Percentiles rank a stretch among this genome's conserved stretches.
These are phyloP conservation scores for Tolypocladium album DNA, from an alignment of 2,329 filamentous ascomycete species.

Conservation along the genomic window DNA sequence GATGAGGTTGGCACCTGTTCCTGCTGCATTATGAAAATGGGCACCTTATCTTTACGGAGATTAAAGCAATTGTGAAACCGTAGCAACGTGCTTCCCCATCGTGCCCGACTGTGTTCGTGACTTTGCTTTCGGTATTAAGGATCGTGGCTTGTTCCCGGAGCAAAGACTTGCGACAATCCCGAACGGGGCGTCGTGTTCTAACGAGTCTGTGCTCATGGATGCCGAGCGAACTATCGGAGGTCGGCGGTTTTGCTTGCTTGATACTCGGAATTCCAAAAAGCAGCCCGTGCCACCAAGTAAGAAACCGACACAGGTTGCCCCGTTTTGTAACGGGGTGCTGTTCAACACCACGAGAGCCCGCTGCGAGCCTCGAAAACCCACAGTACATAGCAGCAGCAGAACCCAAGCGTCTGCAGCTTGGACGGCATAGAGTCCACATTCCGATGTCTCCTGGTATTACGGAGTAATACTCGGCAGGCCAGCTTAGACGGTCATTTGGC, in stretches of 20 bases:
- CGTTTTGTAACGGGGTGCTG: not conserved
- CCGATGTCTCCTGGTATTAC: not conserved
- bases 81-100: too few relatives aligned
- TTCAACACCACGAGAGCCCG: not conserved
- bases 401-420: not conserved
- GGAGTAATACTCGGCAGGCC: not conserved
- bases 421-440: not conserved
- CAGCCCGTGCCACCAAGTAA: not conserved
- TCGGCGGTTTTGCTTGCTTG: not conserved
- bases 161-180: not conserved
- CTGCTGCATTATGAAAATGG: not conserved
- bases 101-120: not conserved
- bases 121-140: not conserved
- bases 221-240: not conserved
- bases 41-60: not conserved
- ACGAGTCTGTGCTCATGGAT: not conserved
- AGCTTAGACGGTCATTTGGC: not conserved
- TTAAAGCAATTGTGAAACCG: not conserved
- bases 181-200: not conserved
- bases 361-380: not conserved
- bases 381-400: not conserved
- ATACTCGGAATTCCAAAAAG: not conserved
- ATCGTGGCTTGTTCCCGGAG: not conserved
- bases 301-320: not conserved
- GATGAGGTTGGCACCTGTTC: not conserved